Percentiles rank a stretch among this genome's conserved stretches.
These are phyloP conservation scores for Fusarium graminum DNA, from an alignment of 2,329 filamentous ascomycete genomes.

Conservation along the genomic window DNA sequence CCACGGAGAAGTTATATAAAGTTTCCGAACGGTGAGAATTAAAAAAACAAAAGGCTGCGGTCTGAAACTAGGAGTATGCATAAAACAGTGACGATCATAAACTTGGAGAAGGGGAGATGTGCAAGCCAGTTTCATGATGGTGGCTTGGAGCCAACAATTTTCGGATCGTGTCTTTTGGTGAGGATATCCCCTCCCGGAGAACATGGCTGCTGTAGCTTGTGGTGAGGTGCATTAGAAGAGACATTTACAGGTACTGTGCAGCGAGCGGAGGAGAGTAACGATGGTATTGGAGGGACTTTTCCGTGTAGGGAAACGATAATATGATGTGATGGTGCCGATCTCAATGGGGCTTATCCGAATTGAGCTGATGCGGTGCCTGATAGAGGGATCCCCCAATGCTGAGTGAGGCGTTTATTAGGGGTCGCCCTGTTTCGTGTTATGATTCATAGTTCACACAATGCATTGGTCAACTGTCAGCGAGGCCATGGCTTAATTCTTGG, in stretches of 20 bases:
- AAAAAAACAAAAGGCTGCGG: not conserved
- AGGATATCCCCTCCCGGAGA: not conserved
- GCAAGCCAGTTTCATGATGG: slow-evolving; percentile 21
- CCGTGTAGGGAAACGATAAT: not conserved
- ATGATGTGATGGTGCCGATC: slow-evolving; percentile 11
- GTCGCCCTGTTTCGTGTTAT: slow-evolving; percentile 11
- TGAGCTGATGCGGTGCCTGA: not conserved
- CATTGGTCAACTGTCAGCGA: not conserved
- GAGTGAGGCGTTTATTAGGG: slow-evolving; percentile 25
- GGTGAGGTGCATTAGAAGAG: not conserved
- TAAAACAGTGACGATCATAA: slow-evolving; percentile 21
- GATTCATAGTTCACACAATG: not conserved
- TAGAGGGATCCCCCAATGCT: not conserved
- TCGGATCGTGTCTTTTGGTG: not conserved
- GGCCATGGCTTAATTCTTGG: not conserved
- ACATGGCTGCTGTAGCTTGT: slow-evolving; percentile 9
- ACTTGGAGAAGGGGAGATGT: slow-evolving; percentile 21
- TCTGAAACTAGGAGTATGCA: slow-evolving; percentile 5
- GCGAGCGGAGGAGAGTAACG: not conserved
- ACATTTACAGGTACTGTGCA: not conserved
- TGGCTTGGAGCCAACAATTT: slow-evolving; percentile 11
- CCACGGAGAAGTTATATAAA: not conserved
- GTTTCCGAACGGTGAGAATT: not conserved
- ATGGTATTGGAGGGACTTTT: slow-evolving; percentile 2
- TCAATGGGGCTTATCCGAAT: slow-evolving; percentile 3